These are phyloP conservation scores for Lecanicillium sp. DNA, from an alignment of 2,329 filamentous ascomycete genomes.

Conservation along the genomic window DNA sequence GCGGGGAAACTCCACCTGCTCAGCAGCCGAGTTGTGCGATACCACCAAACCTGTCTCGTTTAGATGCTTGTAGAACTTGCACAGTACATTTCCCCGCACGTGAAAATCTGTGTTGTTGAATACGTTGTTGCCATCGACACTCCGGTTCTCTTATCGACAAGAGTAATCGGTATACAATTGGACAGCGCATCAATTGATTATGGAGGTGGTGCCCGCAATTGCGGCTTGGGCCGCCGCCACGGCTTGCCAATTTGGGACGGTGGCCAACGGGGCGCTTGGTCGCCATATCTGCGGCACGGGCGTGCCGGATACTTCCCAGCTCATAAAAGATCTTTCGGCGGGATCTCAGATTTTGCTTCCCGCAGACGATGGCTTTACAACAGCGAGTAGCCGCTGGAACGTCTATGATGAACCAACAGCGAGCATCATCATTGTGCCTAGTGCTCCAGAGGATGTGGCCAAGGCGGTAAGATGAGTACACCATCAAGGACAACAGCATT, in stretches of 20 bases:
- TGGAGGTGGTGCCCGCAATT: slow-evolving; percentile 3
- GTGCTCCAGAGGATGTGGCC: slow-evolving; percentile 2
- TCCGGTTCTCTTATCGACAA: no score
- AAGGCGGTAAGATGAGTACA: background rate
- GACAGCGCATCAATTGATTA: no score
- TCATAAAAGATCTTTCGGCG: background rate
- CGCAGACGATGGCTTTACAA: background rate
- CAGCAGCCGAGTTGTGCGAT: no score
- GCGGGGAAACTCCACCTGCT: no score
- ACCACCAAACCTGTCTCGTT: no score
- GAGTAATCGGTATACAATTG: no score
- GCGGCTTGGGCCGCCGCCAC: slow-evolving; percentile 1
- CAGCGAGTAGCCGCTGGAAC: slow-evolving; percentile 4
- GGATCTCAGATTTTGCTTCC: background rate
- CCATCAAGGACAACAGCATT: no score
- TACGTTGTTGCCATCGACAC: no score
- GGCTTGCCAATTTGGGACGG: background rate
- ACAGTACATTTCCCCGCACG: no score
- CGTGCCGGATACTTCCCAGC: background rate
- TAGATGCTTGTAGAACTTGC: no score
- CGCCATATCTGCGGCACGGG: background rate
- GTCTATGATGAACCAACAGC: slow-evolving; percentile 2
- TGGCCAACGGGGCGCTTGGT: background rate
- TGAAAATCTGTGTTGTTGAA: no score
- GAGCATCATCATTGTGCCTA: slow-evolving; percentile 2